Percentiles rank a stretch among this genome's conserved stretches.
Evolutionary conservation across 2,329 filamentous ascomycete genomes (phyloP).

Genomic region (Alternaria arborescens): DNA sequence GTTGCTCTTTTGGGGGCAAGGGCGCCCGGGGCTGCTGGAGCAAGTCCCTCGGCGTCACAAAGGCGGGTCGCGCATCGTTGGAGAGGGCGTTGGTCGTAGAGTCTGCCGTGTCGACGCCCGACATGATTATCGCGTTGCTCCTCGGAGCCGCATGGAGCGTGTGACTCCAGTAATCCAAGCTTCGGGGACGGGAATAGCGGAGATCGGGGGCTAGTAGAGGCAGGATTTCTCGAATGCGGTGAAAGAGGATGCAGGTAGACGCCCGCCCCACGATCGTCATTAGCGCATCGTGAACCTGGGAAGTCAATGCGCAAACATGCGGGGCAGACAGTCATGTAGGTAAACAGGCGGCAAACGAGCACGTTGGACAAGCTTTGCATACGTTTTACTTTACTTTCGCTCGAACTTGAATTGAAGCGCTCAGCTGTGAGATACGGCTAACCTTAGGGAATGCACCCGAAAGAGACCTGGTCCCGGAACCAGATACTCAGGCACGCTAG

Average conservation of each 20-base stretch:
- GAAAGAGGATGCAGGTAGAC: slow-evolving; percentile 19
- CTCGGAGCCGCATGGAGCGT: slow-evolving; percentile 48
- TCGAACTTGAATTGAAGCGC: slow-evolving; percentile 5
- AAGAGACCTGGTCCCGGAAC: neutral
- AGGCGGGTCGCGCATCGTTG: slow-evolving; percentile 29
- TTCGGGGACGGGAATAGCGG: slow-evolving; percentile 15
- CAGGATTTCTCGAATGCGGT: slow-evolving; percentile 18
- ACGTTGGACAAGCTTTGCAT: neutral
- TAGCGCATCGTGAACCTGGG: slow-evolving; percentile 16
- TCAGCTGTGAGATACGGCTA: slow-evolving; percentile 6
- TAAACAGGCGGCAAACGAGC: neutral
- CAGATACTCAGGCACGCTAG: slow-evolving; percentile 9
- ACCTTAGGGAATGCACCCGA: slow-evolving; percentile 11
- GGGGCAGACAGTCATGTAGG: slow-evolving; percentile 9
- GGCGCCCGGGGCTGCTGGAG: slow-evolving; percentile 23
- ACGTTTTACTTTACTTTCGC: neutral
- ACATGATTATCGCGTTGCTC: slow-evolving; percentile 49
- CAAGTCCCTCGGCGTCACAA: slow-evolving; percentile 34
- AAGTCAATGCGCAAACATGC: slow-evolving; percentile 22
- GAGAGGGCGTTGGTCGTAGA: slow-evolving; percentile 30
- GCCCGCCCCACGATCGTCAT: slow-evolving; percentile 22
- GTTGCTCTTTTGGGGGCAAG: slow-evolving; percentile 41
- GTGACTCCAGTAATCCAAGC: slow-evolving; percentile 17
- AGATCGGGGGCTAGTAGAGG: slow-evolving; percentile 9
- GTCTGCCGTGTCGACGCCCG: slow-evolving; percentile 48